Percentiles rank a stretch among this genome's conserved stretches.
Evolutionary conservation across 2,329 filamentous ascomycete genomes (phyloP).

Genomic region (Diaporthe batatas): DNA sequence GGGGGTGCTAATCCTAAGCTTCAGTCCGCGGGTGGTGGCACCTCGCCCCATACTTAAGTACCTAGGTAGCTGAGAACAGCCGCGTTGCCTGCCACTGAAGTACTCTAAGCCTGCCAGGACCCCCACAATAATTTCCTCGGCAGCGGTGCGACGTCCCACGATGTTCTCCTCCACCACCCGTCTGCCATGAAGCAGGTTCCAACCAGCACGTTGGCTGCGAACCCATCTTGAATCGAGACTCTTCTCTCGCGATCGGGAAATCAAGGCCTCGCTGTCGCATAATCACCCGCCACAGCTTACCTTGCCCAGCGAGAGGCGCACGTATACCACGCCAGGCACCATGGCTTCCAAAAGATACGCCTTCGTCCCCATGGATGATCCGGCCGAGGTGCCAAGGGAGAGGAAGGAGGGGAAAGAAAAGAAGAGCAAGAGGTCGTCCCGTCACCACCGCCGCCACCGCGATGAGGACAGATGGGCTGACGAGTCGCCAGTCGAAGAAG

Average conservation of each 20-base stretch:
- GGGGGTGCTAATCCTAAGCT: neutral
- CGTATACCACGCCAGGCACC: neutral
- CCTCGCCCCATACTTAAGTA: neutral
- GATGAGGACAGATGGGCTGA: conserved; percentile 81
- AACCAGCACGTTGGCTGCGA: neutral
- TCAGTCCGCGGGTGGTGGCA: neutral
- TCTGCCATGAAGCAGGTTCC: neutral
- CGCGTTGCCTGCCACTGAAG: neutral
- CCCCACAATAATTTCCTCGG: conserved; percentile 24
- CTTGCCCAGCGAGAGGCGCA: neutral
- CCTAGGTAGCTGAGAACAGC: neutral
- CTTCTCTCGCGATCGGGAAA: neutral
- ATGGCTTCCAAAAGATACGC: conserved; percentile 71
- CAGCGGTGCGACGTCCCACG: neutral
- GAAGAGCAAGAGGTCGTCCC: conserved; percentile 55
- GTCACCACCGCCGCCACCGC: conserved; percentile 47
- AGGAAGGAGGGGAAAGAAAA: conserved; percentile 59
- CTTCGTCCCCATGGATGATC: conserved; percentile 76
- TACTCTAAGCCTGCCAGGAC: neutral
- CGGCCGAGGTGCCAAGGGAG: conserved; percentile 60
- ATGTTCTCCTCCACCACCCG: neutral
- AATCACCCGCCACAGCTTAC: neutral
- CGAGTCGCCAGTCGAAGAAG: conserved; percentile 70
- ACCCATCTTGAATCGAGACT: neutral
- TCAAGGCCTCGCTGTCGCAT: neutral